A percentile compares a stretch with the other conserved stretches of the same genome.
Conservation (phyloP, 2,329 filamentous ascomycete genomes). For the Sporothrix pallida region DNA sequence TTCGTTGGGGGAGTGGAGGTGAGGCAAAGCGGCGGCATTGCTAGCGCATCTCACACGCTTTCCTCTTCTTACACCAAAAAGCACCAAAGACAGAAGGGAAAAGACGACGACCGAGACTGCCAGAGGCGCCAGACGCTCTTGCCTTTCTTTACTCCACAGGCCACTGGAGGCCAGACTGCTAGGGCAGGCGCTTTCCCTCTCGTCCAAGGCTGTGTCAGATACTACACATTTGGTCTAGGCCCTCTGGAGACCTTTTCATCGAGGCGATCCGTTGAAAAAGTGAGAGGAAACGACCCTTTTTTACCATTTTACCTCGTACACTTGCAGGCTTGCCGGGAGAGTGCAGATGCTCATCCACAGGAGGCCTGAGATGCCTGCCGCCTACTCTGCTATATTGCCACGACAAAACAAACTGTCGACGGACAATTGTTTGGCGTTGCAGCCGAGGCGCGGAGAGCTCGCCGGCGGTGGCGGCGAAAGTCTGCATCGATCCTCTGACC, state of each 20-base stretch:
- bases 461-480: constrained; percentile 13
- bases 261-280: neutral
- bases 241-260: neutral
- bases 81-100: neutral
- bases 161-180: neutral
- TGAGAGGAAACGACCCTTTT: neutral
- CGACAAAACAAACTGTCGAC: neutral
- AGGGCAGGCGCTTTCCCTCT: neutral
- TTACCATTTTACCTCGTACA: neutral
- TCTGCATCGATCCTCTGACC: neutral
- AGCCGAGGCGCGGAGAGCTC: neutral
- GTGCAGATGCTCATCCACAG: neutral
- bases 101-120: neutral
- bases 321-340: too few relatives aligned
- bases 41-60: neutral
- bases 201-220: constrained; percentile 21
- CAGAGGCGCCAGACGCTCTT: neutral
- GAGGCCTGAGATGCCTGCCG: neutral
- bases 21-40: constrained; percentile 18
- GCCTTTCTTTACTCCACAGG: constrained; percentile 1
- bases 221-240: constrained; percentile 30
- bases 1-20: constrained; percentile 25
- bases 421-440: neutral
- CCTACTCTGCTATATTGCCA: neutral
- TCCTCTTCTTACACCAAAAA: neutral